Evolutionary conservation across 2,329 filamentous ascomycete genomes (phyloP).

Genomic region (Cladosporium colombiae): DNA sequence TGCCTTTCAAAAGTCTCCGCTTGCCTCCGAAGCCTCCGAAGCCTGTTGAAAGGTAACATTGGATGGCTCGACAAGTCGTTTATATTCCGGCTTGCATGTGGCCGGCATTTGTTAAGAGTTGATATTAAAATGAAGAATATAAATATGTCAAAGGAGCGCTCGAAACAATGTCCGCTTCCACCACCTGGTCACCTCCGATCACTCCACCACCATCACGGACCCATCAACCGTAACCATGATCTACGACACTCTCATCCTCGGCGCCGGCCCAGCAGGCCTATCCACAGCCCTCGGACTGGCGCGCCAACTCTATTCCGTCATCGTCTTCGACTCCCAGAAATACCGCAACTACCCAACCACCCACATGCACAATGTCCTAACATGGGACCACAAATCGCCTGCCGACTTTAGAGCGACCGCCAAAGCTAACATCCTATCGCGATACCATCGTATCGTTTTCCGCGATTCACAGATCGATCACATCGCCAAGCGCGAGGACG

Average conservation of each 20-base stretch:
- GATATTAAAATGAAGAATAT: background rate
- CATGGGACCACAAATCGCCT: slow-evolving; percentile 42
- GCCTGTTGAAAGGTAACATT: background rate
- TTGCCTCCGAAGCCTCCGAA: background rate
- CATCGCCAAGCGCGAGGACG: slow-evolving; percentile 11
- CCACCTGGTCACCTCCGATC: too few species aligned
- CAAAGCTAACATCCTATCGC: slow-evolving; percentile 23
- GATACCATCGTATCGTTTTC: background rate
- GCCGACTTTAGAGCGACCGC: slow-evolving; percentile 37
- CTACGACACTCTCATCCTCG: slow-evolving; percentile 7
- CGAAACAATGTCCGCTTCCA: background rate
- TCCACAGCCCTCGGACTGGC: slow-evolving; percentile 38
- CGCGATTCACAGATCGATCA: background rate
- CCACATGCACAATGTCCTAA: slow-evolving; percentile 50
- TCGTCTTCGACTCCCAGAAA: slow-evolving; percentile 45
- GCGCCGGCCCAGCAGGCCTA: slow-evolving; percentile 2
- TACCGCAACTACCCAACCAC: slow-evolving; percentile 47
- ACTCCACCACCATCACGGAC: too few species aligned
- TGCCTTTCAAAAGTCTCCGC: background rate
- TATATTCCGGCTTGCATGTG: background rate
- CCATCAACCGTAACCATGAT: background rate
- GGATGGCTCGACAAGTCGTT: background rate
- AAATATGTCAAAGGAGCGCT: background rate
- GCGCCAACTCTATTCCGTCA: slow-evolving; percentile 16
- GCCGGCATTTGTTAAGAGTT: background rate